Evolutionary conservation across 1,284 basidiomycete species (phyloP).

Genomic region (Fomitiporia mediterranea): DNA sequence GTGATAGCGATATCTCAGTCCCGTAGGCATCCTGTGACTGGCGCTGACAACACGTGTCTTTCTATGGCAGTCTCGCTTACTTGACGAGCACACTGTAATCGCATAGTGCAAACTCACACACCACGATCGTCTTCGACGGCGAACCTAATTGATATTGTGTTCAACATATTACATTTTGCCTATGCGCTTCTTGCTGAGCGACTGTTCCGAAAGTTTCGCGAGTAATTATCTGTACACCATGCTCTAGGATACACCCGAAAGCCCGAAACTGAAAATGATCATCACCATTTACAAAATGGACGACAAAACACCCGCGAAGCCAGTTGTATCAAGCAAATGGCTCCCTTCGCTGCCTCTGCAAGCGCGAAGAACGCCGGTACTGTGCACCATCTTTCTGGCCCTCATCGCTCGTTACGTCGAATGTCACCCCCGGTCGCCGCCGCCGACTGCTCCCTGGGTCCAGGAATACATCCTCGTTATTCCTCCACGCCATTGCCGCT

Average conservation of each 20-base stretch:
- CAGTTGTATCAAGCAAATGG: background rate
- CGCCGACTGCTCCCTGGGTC: conserved; percentile 42
- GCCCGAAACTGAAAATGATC: conserved; percentile 1
- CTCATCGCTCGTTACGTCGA: conserved; percentile 53
- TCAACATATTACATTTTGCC: background rate
- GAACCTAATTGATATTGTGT: too few relatives aligned
- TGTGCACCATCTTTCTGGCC: conserved; percentile 9
- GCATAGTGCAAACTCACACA: too few relatives aligned
- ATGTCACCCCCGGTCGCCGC: conserved; percentile 64
- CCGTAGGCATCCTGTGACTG: background rate
- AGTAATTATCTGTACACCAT: conserved; percentile 2
- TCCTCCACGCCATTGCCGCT: conserved; percentile 65
- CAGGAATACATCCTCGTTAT: conserved; percentile 39
- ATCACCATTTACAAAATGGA: background rate
- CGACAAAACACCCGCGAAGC: background rate
- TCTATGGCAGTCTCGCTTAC: background rate
- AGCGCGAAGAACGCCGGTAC: conserved; percentile 8
- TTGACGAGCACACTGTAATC: too few relatives aligned
- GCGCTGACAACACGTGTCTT: background rate
- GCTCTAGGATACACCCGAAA: background rate
- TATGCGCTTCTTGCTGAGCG: background rate
- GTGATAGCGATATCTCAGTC: conserved; percentile 5
- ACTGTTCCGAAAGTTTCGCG: background rate
- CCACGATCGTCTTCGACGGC: background rate
- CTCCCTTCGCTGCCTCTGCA: conserved; percentile 8